A percentile compares a stretch with the other conserved stretches of the same genome.
Evolutionary conservation across 208 protist species (phyloP).

Genomic region (Acanthamoeba triangularis): DNA sequence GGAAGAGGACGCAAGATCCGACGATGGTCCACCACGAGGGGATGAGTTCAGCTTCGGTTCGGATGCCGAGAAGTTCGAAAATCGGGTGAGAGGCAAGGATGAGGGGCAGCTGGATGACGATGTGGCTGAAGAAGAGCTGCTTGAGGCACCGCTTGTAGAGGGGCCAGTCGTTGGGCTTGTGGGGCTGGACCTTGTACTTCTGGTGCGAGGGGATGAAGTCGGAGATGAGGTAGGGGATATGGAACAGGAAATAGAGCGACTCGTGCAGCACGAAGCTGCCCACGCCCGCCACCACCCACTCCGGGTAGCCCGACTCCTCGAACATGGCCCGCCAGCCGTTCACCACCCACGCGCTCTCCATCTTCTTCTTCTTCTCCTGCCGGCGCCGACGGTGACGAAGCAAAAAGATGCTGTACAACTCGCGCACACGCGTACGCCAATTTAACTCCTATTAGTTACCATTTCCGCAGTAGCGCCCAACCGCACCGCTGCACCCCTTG

Average conservation of each 20-base stretch:
- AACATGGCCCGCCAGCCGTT: slow-evolving; percentile 21
- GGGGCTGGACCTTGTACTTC: slow-evolving; percentile 86
- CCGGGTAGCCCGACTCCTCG: slow-evolving; percentile 12
- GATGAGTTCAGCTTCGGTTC: slow-evolving; percentile 11
- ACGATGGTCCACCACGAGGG: slow-evolving; percentile 48
- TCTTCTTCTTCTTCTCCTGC: neutral
- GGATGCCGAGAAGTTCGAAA: slow-evolving; percentile 75
- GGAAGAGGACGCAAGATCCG: slow-evolving; percentile 33
- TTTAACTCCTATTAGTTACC: too few species aligned
- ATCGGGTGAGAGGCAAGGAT: slow-evolving; percentile 80
- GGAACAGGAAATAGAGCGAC: slow-evolving; percentile 81
- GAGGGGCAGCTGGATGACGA: slow-evolving; percentile 82
- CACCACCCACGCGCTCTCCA: slow-evolving; percentile 50
- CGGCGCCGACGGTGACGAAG: neutral
- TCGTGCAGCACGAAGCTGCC: slow-evolving; percentile 83
- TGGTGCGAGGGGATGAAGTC: slow-evolving; percentile 80
- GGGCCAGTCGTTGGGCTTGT: slow-evolving; percentile 78
- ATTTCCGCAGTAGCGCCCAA: too few species aligned
- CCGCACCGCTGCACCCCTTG: too few species aligned
- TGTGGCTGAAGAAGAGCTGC: slow-evolving; percentile 80
- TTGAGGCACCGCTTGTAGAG: slow-evolving; percentile 74
- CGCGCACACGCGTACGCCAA: too few species aligned
- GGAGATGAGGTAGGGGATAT: slow-evolving; percentile 79
- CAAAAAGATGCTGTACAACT: neutral
- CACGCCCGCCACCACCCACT: slow-evolving; percentile 55